Base-by-base conservation (phyloP, 2,329 filamentous ascomycete species). In the Meredithiella fracta region DNA sequence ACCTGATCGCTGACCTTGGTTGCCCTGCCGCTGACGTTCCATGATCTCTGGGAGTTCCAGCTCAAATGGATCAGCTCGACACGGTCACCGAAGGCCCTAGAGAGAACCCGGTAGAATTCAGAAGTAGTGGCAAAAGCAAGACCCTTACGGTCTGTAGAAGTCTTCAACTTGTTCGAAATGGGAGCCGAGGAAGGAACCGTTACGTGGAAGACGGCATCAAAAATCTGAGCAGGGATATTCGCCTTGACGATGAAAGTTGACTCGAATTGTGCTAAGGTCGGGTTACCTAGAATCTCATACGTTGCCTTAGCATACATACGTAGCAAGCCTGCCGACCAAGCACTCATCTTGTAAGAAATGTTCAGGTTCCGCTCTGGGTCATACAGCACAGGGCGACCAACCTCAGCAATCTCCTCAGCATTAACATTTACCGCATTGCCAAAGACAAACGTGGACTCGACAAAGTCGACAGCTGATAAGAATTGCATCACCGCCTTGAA, bases 401-500 rank as follows among this genome's bases (percentile, higher is more conserved):
- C 66, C 67, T 73, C 70, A 60, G 68, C 67, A 59, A 70, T 64
- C 25, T 64, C 61, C 58, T 72, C 74, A 23, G 22, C 54, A 2
- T 59, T 40, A 38, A 60, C 57, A 37, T 64, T 64, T 1, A 63
- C 56, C 63, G 64, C 67, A 62, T 64, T 70, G 25, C 58, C 68
- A 56, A 81, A 72, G 1, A 75, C 61, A 34, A 83, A 75, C 0
- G 85, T 80, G 61, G 79, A 85, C 62, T 79, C 83, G 57, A 72
- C 73, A 55, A 96, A 72, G 63, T 95, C 83, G 38, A 79, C 83
- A 1, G 79, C 77, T 1, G 85, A 81, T 17, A 98, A 72, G 62
- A 91, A 92, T 65, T 96, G 91, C n/a, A 98, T 72, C 1, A 83
- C 82, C 2, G 88, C 90, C 68, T 96, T 97, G 76, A 98, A 96